Evolutionary conservation across 805 yeast species (phyloP), one percentile per base, ranked within the genome.

Genomic region (Lipomyces anomalus): DNA sequence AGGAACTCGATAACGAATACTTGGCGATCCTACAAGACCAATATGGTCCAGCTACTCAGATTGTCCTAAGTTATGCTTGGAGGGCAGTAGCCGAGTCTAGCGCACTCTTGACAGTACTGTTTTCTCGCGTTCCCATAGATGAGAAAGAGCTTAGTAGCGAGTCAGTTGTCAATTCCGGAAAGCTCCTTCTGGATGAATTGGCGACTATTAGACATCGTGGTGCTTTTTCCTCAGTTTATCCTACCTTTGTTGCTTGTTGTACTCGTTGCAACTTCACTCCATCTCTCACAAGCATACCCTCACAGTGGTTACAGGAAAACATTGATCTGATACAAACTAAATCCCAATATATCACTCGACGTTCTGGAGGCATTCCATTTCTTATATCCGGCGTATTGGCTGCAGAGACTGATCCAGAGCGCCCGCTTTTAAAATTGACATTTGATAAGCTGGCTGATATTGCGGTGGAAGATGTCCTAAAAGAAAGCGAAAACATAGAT

Each of bases 321-420:
- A 56, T 88, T 13, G 58, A 61, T 3, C 60, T 78, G 38, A 66
- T 85, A 22, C 72, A 73, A 48, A 68, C 69, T 0, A 77, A 74
- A 55, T 70, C 82, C 0, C 89, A 86, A 57, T 74, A 76, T 38
- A 82, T 89, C 42, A 84, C 95, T 0, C 74, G 97, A 61, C 71
- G 97, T 53, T 88, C 97, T 1, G 97, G 95, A 2, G 97, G 97
- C 0, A 65, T 92, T 16, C 97, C 97, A 1, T 82, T 69, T 56
- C 67, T 90, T 42, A 70, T 90, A 11, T 75, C 92, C 1, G 92
- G 84, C 0, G 75, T 86, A 16, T 67, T 89, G n/a, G 69, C 78
- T 1, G 75, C 87, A 0, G 72, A 67, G 26, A 57, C 56, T 1
- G 57, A 60, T 11, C 29, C 30, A 6, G 11, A 26, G 11, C 30